Evolutionary conservation across 352 stramenopile genomes (phyloP).

Genomic region (Phytophthora sp.): DNA sequence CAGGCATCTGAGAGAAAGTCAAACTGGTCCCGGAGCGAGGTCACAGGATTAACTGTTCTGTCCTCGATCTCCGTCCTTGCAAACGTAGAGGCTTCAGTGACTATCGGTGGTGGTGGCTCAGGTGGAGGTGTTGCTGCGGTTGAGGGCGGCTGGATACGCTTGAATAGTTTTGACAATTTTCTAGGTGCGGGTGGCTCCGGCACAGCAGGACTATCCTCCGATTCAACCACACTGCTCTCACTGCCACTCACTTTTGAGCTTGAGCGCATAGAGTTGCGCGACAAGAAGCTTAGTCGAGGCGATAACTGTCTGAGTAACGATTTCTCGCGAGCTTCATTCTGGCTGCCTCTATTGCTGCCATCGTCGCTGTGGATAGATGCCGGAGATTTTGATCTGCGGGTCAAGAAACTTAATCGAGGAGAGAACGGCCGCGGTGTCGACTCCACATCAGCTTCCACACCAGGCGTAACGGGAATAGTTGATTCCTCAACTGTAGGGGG

Average conservation of each 20-base stretch:
- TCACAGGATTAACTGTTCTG: constrained; percentile 34
- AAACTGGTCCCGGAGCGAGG: constrained; percentile 35
- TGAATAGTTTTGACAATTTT: constrained; percentile 27
- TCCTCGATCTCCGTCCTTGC: constrained; percentile 15
- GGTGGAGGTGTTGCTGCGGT: background rate
- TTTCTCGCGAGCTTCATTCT: constrained; percentile 6
- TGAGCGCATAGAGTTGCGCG: constrained; percentile 7
- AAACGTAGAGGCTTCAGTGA: background rate
- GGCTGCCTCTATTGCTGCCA: background rate
- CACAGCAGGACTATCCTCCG: background rate
- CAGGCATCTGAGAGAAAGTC: constrained; percentile 31
- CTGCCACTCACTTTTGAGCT: constrained; percentile 11
- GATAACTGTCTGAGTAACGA: constrained; percentile 16
- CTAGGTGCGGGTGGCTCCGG: constrained; percentile 4
- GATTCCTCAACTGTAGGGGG: background rate
- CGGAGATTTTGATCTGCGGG: background rate
- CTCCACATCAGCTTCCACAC: background rate
- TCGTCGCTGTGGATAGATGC: background rate
- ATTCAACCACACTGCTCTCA: background rate
- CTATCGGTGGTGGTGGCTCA: background rate
- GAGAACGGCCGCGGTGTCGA: background rate
- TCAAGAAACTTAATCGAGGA: constrained; percentile 4
- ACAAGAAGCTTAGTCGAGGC: constrained; percentile 23
- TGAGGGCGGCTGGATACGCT: constrained; percentile 4
- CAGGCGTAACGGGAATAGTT: background rate